Percentiles rank a stretch among this genome's conserved stretches.
phyloP scores from a whole-genome alignment of 345 rosid species.

The Xanthoceras sorbifolium region DNA sequence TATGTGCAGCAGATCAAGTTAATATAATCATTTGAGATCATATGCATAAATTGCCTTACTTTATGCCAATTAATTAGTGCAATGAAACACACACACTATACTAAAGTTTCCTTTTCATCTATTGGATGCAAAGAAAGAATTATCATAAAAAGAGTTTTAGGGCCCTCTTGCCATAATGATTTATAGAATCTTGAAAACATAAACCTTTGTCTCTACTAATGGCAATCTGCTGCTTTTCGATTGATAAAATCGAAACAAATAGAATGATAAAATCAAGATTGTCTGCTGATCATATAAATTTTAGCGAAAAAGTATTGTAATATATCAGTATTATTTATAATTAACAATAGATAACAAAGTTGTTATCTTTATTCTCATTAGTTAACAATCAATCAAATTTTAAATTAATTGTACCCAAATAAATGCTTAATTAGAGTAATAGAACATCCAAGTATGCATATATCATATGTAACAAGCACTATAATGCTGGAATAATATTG shows the following conservation, averaged over 20 bases:
- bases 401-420: too few relatives aligned
- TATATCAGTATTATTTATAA: too few relatives aligned
- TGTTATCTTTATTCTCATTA: too few relatives aligned
- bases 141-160: not conserved
- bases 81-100: not conserved
- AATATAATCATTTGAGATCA: not conserved
- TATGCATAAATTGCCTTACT: not conserved
- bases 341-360: too few relatives aligned
- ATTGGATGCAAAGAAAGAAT: not conserved
- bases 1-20: too few relatives aligned
- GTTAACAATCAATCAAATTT: too few relatives aligned
- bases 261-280: not conserved
- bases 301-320: too few relatives aligned
- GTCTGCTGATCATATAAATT: too few relatives aligned
- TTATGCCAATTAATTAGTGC: not conserved
- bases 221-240: not conserved
- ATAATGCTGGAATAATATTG: not conserved
- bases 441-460: too few relatives aligned
- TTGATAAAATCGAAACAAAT: not conserved
- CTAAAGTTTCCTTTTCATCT: not conserved
- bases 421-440: too few relatives aligned
- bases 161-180: slow-evolving; percentile 7
- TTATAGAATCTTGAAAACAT: slow-evolving; percentile 6
- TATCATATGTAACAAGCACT: too few relatives aligned
- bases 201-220: slow-evolving; percentile 4